Evolutionary conservation across 179 eudicot species (phyloP), one percentile per base, ranked within the genome.

Genomic region (Beta lomatogona): DNA sequence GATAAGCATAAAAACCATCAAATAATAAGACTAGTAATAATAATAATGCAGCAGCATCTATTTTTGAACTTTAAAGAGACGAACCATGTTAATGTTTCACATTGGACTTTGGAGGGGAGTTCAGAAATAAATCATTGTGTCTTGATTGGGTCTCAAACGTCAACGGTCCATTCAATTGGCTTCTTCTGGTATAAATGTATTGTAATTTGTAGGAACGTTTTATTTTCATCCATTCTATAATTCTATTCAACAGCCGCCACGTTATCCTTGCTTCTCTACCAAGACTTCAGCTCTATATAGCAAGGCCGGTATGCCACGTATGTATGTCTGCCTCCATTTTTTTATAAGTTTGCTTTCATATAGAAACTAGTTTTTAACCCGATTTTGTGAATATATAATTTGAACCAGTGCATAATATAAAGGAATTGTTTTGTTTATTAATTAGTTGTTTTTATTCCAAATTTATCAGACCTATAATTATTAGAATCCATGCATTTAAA

Each of bases 191-290:
- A 14, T 52, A 36, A 36, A 36, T 36, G 41, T 36, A 36, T 36
- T 36, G 3, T 36, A 36, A 36, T 36, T 1, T 2, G 41, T 15
- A 44, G 50, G 0, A 13, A 41, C 60, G 41, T 22, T 0, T 50
- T 78, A 61, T 6, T 57, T 22, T 19, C 16, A 59, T 48, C 15
- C 12, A 46, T 25, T 5, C 28, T 25, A 25, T 25, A 25, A 25
- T 25, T 25, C n/a, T 10, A 13, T 65, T 66, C 63, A 11, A 63
- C 36, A 82, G 84, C 80, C 84, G 84, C 84, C 84, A 82, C 80
- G 84, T 82, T 82, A 77, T 77, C 84, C 25, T 76, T 59, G 4
- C 64, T 82, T 82, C 59, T 67, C 14, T 64, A 8, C 10, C 83
- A 74, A 80, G 63, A 18, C 45, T 59, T 36, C 28, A 9, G 16